Percentiles rank a stretch among this genome's conserved stretches.
These are phyloP conservation scores for Fermentozyma sake DNA, from an alignment of 1,139 yeast genomes.

Conservation along the genomic window DNA sequence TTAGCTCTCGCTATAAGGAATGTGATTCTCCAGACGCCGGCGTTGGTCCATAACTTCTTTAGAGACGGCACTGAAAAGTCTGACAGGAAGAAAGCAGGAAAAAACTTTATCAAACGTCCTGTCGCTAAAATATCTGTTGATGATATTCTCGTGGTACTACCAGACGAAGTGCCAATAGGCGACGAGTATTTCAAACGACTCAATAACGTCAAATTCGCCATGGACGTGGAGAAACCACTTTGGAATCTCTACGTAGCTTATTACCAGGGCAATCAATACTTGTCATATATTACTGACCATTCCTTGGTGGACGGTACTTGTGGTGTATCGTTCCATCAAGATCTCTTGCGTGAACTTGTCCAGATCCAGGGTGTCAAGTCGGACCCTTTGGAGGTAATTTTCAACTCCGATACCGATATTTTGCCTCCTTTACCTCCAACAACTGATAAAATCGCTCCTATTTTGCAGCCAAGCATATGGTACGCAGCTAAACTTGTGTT, in stretches of 20 bases:
- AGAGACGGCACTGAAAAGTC: slow-evolving; percentile 8
- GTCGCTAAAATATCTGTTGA: slow-evolving; percentile 18
- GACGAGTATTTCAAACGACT: slow-evolving; percentile 13
- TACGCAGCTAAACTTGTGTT: too few species aligned
- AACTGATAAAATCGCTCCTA: neutral
- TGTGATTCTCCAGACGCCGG: slow-evolving; percentile 18
- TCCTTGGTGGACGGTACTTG: slow-evolving; percentile 33
- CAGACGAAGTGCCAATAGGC: slow-evolving; percentile 12
- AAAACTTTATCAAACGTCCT: slow-evolving; percentile 16
- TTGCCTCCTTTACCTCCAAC: slow-evolving; percentile 2
- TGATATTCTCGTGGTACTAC: slow-evolving; percentile 19
- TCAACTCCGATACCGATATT: slow-evolving; percentile 1
- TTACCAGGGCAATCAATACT: slow-evolving; percentile 13
- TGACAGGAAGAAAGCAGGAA: slow-evolving; percentile 10
- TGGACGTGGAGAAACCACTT: slow-evolving; percentile 19
- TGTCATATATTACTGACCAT: slow-evolving; percentile 31
- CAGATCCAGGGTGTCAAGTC: slow-evolving; percentile 3
- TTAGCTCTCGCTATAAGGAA: slow-evolving; percentile 23
- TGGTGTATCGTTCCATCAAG: slow-evolving; percentile 28
- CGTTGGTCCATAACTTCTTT: slow-evolving; percentile 18
- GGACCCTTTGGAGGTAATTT: slow-evolving; percentile 7
- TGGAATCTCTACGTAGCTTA: slow-evolving; percentile 26
- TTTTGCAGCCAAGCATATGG: neutral
- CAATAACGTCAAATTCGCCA: slow-evolving; percentile 13
- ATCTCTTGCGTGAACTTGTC: slow-evolving; percentile 17